These are phyloP conservation scores for Populus tomentosa DNA, from an alignment of 441 rosid species.

Conservation along the genomic window DNA sequence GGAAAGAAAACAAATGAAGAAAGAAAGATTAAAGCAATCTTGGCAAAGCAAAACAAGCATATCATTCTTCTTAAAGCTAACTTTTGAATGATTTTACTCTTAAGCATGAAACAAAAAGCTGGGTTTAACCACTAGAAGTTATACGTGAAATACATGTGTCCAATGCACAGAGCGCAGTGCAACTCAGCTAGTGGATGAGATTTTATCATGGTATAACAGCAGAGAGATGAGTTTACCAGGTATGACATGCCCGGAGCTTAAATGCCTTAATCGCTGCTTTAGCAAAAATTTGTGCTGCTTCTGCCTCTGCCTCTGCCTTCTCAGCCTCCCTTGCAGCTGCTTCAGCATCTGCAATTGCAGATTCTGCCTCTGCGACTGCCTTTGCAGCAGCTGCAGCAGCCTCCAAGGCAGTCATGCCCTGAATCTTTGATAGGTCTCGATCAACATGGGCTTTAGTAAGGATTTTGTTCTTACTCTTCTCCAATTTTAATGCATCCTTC, in stretches of 20 bases:
- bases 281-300: conserved; percentile 80
- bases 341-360: conserved; percentile 93
- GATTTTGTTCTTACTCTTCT: conserved; percentile 41
- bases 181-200: background rate
- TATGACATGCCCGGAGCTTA: conserved; percentile 44
- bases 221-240: conserved; percentile 45
- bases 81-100: background rate
- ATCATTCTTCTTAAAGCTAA: background rate
- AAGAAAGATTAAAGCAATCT: background rate
- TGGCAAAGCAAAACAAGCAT: background rate
- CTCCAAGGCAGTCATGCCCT: conserved; percentile 75
- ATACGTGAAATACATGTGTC: background rate
- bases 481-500: conserved; percentile 39
- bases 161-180: background rate
- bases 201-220: background rate
- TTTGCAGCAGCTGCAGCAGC: conserved; percentile 91
- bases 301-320: conserved; percentile 94
- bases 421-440: conserved; percentile 52
- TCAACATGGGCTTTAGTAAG: conserved; percentile 46
- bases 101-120: background rate
- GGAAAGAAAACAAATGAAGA: background rate
- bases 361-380: conserved; percentile 94
- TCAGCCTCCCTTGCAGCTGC: conserved; percentile 93
- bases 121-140: background rate
- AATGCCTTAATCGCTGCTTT: conserved; percentile 83